A percentile compares a stretch with the other conserved stretches of the same genome.
Evolutionary conservation across 768 basidiomycete species (phyloP).

Genomic region (Psilocybe azurescens): DNA sequence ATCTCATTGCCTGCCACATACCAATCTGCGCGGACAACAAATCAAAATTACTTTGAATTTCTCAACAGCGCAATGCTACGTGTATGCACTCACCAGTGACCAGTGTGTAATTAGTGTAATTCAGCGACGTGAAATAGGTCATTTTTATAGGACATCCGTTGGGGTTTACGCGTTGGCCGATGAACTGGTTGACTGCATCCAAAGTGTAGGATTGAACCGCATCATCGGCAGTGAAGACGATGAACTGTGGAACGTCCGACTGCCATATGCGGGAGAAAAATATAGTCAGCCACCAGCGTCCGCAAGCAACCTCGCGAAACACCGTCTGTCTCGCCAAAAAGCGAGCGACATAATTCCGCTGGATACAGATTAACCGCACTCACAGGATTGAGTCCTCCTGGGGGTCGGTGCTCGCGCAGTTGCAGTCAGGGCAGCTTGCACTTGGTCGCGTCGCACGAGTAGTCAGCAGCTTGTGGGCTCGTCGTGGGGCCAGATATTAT

Average conservation of each 20-base stretch:
- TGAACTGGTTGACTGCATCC: slow-evolving; percentile 75
- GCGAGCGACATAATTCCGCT: background rate
- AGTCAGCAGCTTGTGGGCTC: slow-evolving; percentile 61
- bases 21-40: slow-evolving; percentile 54
- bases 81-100: slow-evolving; percentile 51
- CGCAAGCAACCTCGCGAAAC: background rate
- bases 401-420: slow-evolving; percentile 75
- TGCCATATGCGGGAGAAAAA: slow-evolving; percentile 27
- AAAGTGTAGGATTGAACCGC: slow-evolving; percentile 80
- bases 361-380: slow-evolving; percentile 30
- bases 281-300: slow-evolving; percentile 2
- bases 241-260: slow-evolving; percentile 67
- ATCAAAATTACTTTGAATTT: background rate
- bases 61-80: background rate
- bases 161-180: slow-evolving; percentile 75
- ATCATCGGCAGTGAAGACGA: slow-evolving; percentile 80
- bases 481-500: slow-evolving; percentile 56
- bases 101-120: slow-evolving; percentile 78
- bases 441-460: slow-evolving; percentile 67
- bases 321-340: slow-evolving; percentile 1
- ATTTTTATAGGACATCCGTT: slow-evolving; percentile 78
- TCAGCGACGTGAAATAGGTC: slow-evolving; percentile 77
- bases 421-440: slow-evolving; percentile 77
- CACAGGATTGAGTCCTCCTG: slow-evolving; percentile 71
- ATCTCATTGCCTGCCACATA: slow-evolving; percentile 86